Evolutionary conservation across 2,329 filamentous ascomycete genomes (phyloP), one percentile per base, ranked within the genome.

Genomic region (Aspergillus amoenus): DNA sequence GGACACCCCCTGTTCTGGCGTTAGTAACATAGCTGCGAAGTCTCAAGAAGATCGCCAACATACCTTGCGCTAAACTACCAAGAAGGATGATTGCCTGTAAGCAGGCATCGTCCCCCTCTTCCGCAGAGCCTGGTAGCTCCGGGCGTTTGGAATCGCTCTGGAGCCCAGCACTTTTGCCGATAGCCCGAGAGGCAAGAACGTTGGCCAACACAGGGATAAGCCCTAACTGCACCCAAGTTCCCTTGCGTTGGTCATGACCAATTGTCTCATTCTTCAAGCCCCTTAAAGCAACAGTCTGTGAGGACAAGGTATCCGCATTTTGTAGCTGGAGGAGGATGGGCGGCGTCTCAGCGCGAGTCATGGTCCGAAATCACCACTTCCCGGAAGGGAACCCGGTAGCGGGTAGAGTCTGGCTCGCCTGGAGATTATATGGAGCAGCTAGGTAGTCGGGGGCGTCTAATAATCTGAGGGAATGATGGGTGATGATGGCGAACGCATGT

Each of bases 181-280:
- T 61, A 68, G 70, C 78, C 74, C 67, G 77, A 71, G 74, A 81
- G 74, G 57, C 78, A 72, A 71, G 73, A 66, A 74, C 73, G 70
- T 73, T 78, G 76, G 65, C 73, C 40, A 88, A 73, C 51, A 84
- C 73, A 37, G 79, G 78, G 27, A 84, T 79, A 48, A 90, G 77
- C 34, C 93, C 93, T 54, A 84, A 78, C 57, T 80, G 80, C 41
- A 97, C 82, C 80, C 88, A 93, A 56, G 85, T 76, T 74, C 93
- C 88, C 76, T 99, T 99, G 72, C 88, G 88, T 73, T 93, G 87
- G 34, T 89, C 83, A 73, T 97, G 91, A 22, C 94, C 94, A 59
- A 96, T 86, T 47, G 96, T 83, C 61, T 94, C 89, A 73, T 96
- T 94, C 79, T 96, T 97, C 30, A 99, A 78, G 42, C 81, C 80